Evolutionary conservation across 768 basidiomycete genomes (phyloP).

Genomic region (Phanerochaete carnosa): DNA sequence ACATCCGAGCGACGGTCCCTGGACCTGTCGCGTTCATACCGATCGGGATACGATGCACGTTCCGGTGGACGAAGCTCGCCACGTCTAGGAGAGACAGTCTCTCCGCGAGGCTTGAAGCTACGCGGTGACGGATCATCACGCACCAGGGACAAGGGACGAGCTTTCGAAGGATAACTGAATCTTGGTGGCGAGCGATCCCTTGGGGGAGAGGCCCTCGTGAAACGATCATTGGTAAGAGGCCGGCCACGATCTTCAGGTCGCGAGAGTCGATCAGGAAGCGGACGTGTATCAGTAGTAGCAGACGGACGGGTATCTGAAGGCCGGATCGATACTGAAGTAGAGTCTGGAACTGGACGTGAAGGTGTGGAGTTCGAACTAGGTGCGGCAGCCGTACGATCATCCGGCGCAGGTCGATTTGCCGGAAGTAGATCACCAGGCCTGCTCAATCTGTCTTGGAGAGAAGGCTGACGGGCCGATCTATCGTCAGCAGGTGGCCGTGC

Average conservation of each 20-base stretch:
- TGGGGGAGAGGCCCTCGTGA: not conserved
- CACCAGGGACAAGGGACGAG: slow-evolving; percentile 22
- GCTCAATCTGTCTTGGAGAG: slow-evolving; percentile 24
- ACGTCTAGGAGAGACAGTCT: slow-evolving; percentile 18
- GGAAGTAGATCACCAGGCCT: slow-evolving; percentile 1
- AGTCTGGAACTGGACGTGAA: slow-evolving; percentile 8
- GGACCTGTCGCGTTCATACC: slow-evolving; percentile 20
- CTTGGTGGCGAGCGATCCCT: slow-evolving; percentile 3
- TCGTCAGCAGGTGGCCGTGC: slow-evolving; percentile 20
- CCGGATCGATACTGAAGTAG: slow-evolving; percentile 10
- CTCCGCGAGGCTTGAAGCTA: slow-evolving; percentile 16
- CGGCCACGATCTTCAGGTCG: slow-evolving; percentile 25
- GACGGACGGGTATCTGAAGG: slow-evolving; percentile 1
- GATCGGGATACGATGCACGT: slow-evolving; percentile 16
- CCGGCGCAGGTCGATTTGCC: not conserved
- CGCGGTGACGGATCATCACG: slow-evolving; percentile 17
- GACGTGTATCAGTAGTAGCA: slow-evolving; percentile 14
- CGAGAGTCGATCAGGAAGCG: slow-evolving; percentile 11
- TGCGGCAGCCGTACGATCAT: not conserved
- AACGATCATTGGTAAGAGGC: slow-evolving; percentile 16
- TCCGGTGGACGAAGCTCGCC: slow-evolving; percentile 18
- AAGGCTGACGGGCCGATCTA: slow-evolving; percentile 18
- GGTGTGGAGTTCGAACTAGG: slow-evolving; percentile 3
- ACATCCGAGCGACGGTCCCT: slow-evolving; percentile 13
- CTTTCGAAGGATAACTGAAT: slow-evolving; percentile 5